Conservation (phyloP, 257 asterid species). For the Gentiana straminea region DNA sequence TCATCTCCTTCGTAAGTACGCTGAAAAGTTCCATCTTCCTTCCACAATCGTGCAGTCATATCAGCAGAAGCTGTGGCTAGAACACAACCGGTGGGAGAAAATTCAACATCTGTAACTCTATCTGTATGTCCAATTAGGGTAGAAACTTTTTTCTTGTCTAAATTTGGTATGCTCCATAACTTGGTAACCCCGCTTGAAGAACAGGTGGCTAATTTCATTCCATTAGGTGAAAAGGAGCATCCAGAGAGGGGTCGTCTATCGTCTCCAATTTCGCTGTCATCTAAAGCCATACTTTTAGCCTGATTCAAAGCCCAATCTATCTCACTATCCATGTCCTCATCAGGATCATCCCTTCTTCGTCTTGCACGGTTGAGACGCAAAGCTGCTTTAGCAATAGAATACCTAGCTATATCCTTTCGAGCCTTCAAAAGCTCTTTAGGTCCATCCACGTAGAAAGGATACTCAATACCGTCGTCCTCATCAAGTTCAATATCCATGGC, state of each 20-base stretch:
- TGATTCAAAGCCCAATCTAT: constrained; percentile 72
- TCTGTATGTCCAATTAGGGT: constrained; percentile 84
- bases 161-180: constrained; percentile 73
- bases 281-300: constrained; percentile 50
- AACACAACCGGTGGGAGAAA: constrained; percentile 56
- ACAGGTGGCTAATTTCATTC: constrained; percentile 88
- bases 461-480: constrained; percentile 56
- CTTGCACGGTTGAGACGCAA: constrained; percentile 66
- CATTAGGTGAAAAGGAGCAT: constrained; percentile 75
- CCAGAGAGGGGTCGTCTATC: constrained; percentile 82
- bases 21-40: constrained; percentile 49
- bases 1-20: constrained; percentile 49
- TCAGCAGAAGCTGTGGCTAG: constrained; percentile 96
- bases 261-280: constrained; percentile 81
- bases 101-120: constrained; percentile 83
- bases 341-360: constrained; percentile 86
- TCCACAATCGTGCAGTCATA: constrained; percentile 78
- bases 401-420: constrained; percentile 61
- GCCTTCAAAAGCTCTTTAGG: constrained; percentile 55
- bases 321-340: constrained; percentile 94
- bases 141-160: constrained; percentile 44
- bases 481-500: constrained; percentile 60
- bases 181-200: constrained; percentile 79
- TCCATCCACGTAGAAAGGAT: constrained; percentile 91
- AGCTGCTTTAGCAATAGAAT: constrained; percentile 74